Percentiles rank a stretch among this genome's conserved stretches.
Conservation (phyloP, 2,329 filamentous ascomycete species). For the Penicillium sp. region DNA sequence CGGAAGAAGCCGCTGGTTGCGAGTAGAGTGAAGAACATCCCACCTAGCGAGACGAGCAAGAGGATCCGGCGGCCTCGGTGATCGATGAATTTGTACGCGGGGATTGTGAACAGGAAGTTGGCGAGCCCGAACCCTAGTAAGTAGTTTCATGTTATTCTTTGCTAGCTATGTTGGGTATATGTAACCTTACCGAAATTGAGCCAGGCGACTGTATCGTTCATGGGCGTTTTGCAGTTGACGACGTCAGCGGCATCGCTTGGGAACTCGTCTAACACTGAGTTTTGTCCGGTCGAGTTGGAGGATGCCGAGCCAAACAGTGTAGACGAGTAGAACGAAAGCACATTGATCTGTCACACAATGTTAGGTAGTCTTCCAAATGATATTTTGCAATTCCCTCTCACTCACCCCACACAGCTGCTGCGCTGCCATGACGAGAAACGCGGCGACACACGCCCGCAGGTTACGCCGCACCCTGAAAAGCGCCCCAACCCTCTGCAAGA, state of each 20-base stretch:
- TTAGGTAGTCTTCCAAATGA: neutral
- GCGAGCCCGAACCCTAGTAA: slow-evolving; percentile 31
- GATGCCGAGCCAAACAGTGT: neutral
- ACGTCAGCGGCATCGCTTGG: slow-evolving; percentile 8
- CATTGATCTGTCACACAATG: slow-evolving; percentile 29
- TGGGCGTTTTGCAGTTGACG: neutral
- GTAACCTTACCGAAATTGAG: slow-evolving; percentile 27
- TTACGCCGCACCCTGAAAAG: slow-evolving; percentile 29
- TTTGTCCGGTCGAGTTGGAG: no score
- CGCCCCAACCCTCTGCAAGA: slow-evolving; percentile 25
- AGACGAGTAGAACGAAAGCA: slow-evolving; percentile 36
- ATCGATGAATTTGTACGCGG: slow-evolving; percentile 35
- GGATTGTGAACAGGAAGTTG: slow-evolving; percentile 37
- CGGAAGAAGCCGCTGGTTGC: slow-evolving; percentile 31
- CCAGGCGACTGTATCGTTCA: slow-evolving; percentile 17
- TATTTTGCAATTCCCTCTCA: no score
- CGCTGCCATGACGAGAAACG: slow-evolving; percentile 34
- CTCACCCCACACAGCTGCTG: slow-evolving; percentile 36
- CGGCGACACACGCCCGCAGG: slow-evolving; percentile 31
- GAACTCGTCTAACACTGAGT: no score
- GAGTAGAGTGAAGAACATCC: slow-evolving; percentile 33
- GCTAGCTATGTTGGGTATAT: neutral
- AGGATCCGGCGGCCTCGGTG: slow-evolving; percentile 31
- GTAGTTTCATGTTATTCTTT: neutral
- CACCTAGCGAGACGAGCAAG: slow-evolving; percentile 32